Base-by-base conservation (phyloP, 1,284 basidiomycete species). In the Cerrena zonata region DNA sequence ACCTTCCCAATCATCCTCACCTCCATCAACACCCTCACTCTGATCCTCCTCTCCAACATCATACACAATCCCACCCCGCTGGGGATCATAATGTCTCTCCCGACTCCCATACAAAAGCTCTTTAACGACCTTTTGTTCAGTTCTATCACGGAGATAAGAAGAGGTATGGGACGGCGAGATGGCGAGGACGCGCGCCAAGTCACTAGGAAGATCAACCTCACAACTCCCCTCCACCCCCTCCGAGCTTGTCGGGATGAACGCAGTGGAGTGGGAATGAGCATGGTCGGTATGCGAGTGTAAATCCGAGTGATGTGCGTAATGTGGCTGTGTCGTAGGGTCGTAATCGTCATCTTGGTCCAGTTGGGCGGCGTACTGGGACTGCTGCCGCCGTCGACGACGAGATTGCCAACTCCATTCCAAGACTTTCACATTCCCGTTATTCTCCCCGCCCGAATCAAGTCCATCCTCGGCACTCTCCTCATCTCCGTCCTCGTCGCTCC, bases 1-100 rank as follows among this genome's bases (percentile, higher is more conserved):
- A 23, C 83, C 81, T 65, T 89, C 86, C 87, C 87, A 89, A 55
- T 89, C 87, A 44, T 87, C 86, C 61, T 84, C 84, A 40, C 39
- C 54, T 21, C 34, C 55, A 7, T 51, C 59, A 21, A 59, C 60
- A n/a, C 61, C 63, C 47, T 72, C 72, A 11, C 51, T 57, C 36
- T 66, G 66, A 36, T 65, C 70, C 48, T 74, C 71, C 65, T 89
- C 86, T n/a, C 87, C 87, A 45, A 79, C 78, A 56, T 79, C 81
- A 86, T 87, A 89, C 50, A 89, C 79, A 54, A 86, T 79, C 4
- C 84, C 85, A 12, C 86, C 84, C 58, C 74, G 80, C 44, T 62
- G 66, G 18, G 80, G 70, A 56, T 88, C 76, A 60, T 85, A 85
- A 60, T 79, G 74, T 38, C 66, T 68, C 51, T 72, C 66, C 45